Conservation (phyloP, 805 yeast genomes). For the Monosporozyma yasuniensis region DNA sequence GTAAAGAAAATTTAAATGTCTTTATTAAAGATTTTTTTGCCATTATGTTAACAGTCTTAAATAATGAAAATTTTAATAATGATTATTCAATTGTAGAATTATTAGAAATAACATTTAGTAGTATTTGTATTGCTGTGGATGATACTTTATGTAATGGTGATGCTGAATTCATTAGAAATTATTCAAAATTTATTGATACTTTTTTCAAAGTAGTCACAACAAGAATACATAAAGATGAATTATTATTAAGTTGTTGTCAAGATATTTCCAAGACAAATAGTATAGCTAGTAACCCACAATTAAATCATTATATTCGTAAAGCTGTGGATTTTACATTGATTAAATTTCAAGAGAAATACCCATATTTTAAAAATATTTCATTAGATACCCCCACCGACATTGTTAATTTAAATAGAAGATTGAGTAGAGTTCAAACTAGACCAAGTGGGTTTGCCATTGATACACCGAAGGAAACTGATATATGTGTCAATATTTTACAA, state of each 20-base stretch:
- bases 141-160: conserved; percentile 61
- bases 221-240: conserved; percentile 22
- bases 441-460: conserved; percentile 19
- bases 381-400: conserved; percentile 6
- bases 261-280: conserved; percentile 25
- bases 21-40: conserved; percentile 62
- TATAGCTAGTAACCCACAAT: conserved; percentile 23
- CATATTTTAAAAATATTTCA: conserved; percentile 13
- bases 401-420: conserved; percentile 15
- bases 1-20: conserved; percentile 76
- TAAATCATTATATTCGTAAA: conserved; percentile 19
- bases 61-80: conserved; percentile 32
- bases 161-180: conserved; percentile 41
- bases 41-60: conserved; percentile 45
- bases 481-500: conserved; percentile 38
- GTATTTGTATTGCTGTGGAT: conserved; percentile 46
- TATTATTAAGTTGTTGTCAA: conserved; percentile 25
- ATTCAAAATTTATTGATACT: conserved; percentile 31
- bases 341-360: conserved; percentile 24
- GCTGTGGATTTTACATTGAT: conserved; percentile 19
- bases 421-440: conserved; percentile 28
- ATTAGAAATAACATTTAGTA: conserved; percentile 38
- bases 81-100: conserved; percentile 57
- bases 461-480: conserved; percentile 20
- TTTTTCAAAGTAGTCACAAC: conserved; percentile 24